Base-by-base conservation (phyloP, 345 rosid genomes). In the Salix arbutifolia region DNA sequence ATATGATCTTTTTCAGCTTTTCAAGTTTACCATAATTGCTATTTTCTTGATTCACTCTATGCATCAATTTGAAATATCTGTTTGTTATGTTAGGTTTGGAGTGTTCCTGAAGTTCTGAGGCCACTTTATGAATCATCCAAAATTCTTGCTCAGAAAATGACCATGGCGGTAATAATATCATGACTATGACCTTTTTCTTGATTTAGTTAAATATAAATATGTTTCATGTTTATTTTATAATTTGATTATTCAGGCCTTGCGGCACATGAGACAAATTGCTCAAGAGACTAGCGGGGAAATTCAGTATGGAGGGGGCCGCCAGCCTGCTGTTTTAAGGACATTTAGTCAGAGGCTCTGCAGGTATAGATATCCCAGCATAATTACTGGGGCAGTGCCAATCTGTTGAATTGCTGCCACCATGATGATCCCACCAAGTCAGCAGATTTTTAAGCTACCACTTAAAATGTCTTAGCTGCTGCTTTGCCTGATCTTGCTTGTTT, bases 41-140 rank as follows among this genome's bases (percentile, higher is more conserved):
- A n/a, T 69, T 13, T 35, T 14, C 35, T 72, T 53, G 65, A 2
- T 65, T 67, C 30, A 30, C 76, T 70, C 72, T 40, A 25, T 56
- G 31, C 10, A 53, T 58, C 50, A 19, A 2, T 56, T 65, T 52
- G 35, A 78, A 31, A 4, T 44, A 10, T 58, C 25, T 65, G 25
- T 14, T 77, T 76, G 50, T 46, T 64, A 26, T 81, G 40, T 13
- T 74, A 95, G 99, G 94, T 87, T 35, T 89, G 89, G 92, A 90
- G 96, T 66, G 97, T 95, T 80, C 99, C 99, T 74, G 99, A 93
- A 83, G 96, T 95, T 83, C 83, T 95, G 75, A 88, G 97, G 83
- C 99, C 99, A 42, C 97, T 93, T 56, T 93, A 95, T 80, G 97
- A 93, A 80, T 95, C 99, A 17, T 90, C 96, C 12, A 93, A 91